Base-by-base conservation (phyloP, 345 rosid genomes). In the Microthlaspi erraticum region DNA sequence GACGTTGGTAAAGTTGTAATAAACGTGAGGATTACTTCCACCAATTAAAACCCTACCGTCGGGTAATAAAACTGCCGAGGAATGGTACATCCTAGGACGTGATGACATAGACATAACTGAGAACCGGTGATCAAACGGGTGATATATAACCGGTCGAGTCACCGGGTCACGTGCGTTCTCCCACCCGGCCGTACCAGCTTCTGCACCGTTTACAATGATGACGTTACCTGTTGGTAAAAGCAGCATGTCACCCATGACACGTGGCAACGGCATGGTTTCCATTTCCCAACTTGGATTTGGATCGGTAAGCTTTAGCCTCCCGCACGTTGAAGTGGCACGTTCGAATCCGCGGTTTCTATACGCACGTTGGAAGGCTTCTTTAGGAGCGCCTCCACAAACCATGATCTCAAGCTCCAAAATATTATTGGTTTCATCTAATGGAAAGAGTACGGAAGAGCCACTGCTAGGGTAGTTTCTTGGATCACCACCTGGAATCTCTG, bases 181-280 rank as follows among this genome's bases (percentile, higher is more conserved):
- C 90, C 90, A 90, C 1, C 98, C 97, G 0, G 96, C 96, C 0
- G 96, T 87, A 43, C 98, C 97, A 0, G 55, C 16, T 17, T 68
- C 81, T 1, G 80, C 90, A 0, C 98, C 97, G 11, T 90, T 93
- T 78, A 90, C 59, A 13, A 90, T 80, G 58, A 90, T 49, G 46
- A 90, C 79, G 32, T 90, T 89, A 4, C 92, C 88, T 2, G 81
- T 84, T 0, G 96, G 93, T 14, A 93, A 83, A 19, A 93, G 77
- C 0, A 93, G 39, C 98, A 90, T 90, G 65, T 93, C 98, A 0
- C 93, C 84, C 98, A 93, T 90, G n/a, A 86, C 90, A 58, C 97
- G 83, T 8, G 86, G 82, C 4, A 79, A 37, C 0, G 98, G 96
- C 93, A 90, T 87, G 29, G 78, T 54, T 74, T 90, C 98, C 90